phyloP scores from a whole-genome alignment of 1,284 basidiomycete species.

The Ceratobasidium sp. region DNA sequence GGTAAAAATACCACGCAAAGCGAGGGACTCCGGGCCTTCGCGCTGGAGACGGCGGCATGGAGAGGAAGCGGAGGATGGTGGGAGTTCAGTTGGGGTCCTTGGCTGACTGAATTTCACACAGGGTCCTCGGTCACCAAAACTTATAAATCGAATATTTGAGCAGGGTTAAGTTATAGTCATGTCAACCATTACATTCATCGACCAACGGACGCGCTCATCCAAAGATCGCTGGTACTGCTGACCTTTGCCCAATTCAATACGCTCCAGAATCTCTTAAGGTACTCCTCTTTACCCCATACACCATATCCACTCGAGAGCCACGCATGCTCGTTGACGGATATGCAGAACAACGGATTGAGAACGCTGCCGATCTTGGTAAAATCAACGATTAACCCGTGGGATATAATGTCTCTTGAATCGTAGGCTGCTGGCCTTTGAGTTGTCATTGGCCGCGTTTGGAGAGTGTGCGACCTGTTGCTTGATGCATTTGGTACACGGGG shows the following conservation, averaged over 20 bases:
- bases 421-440: slow-evolving; percentile 4
- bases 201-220: neutral
- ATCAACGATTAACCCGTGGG: slow-evolving; percentile 44
- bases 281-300: slow-evolving; percentile 93
- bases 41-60: slow-evolving; percentile 34
- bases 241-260: slow-evolving; percentile 89
- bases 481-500: slow-evolving; percentile 49
- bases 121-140: slow-evolving; percentile 20
- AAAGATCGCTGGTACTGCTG: slow-evolving; percentile 32
- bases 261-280: slow-evolving; percentile 90
- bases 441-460: slow-evolving; percentile 45
- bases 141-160: slow-evolving; percentile 2
- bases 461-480: slow-evolving; percentile 53
- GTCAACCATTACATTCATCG: slow-evolving; percentile 2
- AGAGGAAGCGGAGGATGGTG: slow-evolving; percentile 16
- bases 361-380: slow-evolving; percentile 62
- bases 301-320: slow-evolving; percentile 93
- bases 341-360: slow-evolving; percentile 83
- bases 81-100: slow-evolving; percentile 31
- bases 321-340: slow-evolving; percentile 90
- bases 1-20: slow-evolving; percentile 40
- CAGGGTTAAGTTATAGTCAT: slow-evolving; percentile 20
- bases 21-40: slow-evolving; percentile 26
- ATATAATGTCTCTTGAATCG: neutral
- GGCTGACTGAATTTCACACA: slow-evolving; percentile 5